Evolutionary conservation across 2,329 filamentous ascomycete species (phyloP).

Genomic region (Fusarium sp.): DNA sequence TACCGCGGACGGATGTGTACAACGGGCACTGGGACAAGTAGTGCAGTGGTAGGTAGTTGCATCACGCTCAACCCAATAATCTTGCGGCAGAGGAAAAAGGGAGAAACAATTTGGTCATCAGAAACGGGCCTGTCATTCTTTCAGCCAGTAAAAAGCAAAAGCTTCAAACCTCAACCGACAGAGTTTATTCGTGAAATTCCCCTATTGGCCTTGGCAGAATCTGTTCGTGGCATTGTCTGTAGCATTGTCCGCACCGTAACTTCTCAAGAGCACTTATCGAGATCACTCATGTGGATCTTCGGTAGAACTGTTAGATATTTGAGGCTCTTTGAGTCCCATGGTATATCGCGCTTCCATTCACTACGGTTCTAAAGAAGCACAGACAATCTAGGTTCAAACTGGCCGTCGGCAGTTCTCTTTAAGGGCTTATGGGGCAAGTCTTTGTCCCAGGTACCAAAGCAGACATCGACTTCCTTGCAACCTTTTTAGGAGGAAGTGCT

Average conservation of each 20-base stretch:
- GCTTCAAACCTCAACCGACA: not conserved
- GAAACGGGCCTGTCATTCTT: not conserved
- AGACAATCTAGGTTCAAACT: not conserved
- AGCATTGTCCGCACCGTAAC: not conserved
- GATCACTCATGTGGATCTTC: not conserved
- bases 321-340: not conserved
- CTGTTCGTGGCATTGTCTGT: not conserved
- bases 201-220: not conserved
- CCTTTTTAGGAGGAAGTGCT: not conserved
- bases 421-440: not conserved
- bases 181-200: not conserved
- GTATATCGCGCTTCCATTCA: rapidly evolving
- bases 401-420: no score
- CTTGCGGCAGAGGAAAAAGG: not conserved
- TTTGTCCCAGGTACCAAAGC: not conserved
- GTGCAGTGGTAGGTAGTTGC: not conserved
- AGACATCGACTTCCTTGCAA: not conserved
- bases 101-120: not conserved
- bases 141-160: not conserved
- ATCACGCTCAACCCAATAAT: not conserved
- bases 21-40: not conserved
- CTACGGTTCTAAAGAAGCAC: not conserved
- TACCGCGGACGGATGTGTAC: not conserved
- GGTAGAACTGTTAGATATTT: not conserved
- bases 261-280: not conserved